Base-by-base conservation (phyloP, 805 yeast genomes). In the Pichia insulana region DNA sequence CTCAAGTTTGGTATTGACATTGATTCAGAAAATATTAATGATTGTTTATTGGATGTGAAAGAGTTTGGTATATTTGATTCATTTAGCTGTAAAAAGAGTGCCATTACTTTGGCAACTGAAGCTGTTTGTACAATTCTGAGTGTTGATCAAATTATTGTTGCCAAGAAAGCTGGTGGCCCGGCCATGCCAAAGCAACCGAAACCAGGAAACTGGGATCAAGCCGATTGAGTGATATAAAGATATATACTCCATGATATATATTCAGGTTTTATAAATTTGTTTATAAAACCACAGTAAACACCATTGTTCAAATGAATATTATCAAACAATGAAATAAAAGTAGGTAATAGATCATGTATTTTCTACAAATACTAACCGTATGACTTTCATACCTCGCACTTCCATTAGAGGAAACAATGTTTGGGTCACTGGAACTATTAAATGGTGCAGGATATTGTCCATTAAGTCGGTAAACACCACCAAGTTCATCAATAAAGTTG, bases 141-240 rank as follows among this genome's bases (percentile, higher is more conserved):
- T 20, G 92, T 92, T 39, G 97, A 92, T 63, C 97, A 90, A 72
- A 90, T 90, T 56, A 92, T 90, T 60, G 92, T 90, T 92, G 97
- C 98, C 36, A 90, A 90, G 76, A 79, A 96, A 62, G 97, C 97
- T 2, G 98, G 98, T 51, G 98, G 98, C 18, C 98, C 98, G 38
- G 80, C 70, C 27, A 80, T 88, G 74, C 96, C 96, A 28, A 68
- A 72, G 54, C 94, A 84, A 58, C 82, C 81, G 52, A 79, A 78
- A 63, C 90, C 92, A 36, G 96, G 96, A 47, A 88, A 87, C 68
- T 88, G 97, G 97, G 97, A 88, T 59, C 92, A 82, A 64, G 96
- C 74, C 47, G 96, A 89, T 65, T 87, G 45, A 37, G 20, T 36
- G 26, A 20, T 15, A 31, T 39, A 39, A 25, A 25, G 13, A n/a